Conservation (phyloP, 352 stramenopile species). For the Phytophthora colocasiae region DNA sequence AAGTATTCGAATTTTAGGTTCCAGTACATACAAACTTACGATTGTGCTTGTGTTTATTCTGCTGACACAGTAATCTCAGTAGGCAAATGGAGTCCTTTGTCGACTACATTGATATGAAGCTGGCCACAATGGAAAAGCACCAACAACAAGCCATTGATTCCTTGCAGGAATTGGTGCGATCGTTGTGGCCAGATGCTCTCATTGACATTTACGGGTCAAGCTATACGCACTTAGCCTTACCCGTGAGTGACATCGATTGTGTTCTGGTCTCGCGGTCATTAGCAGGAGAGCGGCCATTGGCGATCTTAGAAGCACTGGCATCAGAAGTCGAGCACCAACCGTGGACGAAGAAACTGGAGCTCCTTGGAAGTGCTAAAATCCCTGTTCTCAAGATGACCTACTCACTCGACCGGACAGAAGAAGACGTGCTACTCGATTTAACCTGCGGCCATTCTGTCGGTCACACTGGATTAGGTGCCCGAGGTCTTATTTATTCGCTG, state of each 20-base stretch:
- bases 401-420: slow-evolving; percentile 32
- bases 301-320: slow-evolving; percentile 91
- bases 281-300: slow-evolving; percentile 73
- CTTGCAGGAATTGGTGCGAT: slow-evolving; percentile 52
- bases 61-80: slow-evolving; percentile 49
- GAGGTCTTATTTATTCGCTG: slow-evolving; percentile 92
- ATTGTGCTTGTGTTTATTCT: too few species aligned
- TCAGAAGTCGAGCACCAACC: slow-evolving; percentile 78
- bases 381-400: slow-evolving; percentile 96
- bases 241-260: slow-evolving; percentile 97
- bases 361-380: slow-evolving; percentile 95
- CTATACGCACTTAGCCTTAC: slow-evolving; percentile 95
- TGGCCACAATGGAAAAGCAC: slow-evolving; percentile 43
- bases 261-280: slow-evolving; percentile 92
- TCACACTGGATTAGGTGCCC: slow-evolving; percentile 94
- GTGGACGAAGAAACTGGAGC: slow-evolving; percentile 90
- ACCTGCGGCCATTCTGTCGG: slow-evolving; percentile 94
- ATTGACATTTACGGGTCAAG: slow-evolving; percentile 98
- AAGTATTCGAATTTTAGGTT: too few species aligned
- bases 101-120: slow-evolving; percentile 49
- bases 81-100: slow-evolving; percentile 64
- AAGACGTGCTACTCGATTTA: slow-evolving; percentile 91
- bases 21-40: too few species aligned
- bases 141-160: slow-evolving; percentile 61
- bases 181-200: slow-evolving; percentile 88